Conservation (phyloP, 108 stramenopile genomes). For the Chaetoceros tenuissimus region DNA sequence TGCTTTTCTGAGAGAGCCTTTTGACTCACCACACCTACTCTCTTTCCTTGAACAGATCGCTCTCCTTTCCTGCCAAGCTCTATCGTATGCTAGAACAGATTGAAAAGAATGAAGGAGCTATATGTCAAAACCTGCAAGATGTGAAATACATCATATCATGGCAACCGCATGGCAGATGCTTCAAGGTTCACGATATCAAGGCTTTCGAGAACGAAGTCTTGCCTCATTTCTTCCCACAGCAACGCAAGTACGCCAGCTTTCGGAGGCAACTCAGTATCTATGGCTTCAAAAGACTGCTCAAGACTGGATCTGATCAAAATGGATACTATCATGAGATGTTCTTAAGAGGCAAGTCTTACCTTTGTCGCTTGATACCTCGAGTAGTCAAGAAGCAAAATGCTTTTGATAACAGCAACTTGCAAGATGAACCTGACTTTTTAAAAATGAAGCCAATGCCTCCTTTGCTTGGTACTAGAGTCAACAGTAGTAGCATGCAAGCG, state of each 20-base stretch:
- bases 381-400: no score
- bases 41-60: no score
- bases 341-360: no score
- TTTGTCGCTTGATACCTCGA: no score
- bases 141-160: constrained; percentile 11
- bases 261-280: constrained; percentile 52
- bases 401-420: no score
- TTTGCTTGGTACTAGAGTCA: no score
- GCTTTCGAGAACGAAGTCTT: constrained; percentile 35
- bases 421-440: no score
- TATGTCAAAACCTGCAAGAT: background rate
- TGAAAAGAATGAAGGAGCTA: constrained; percentile 1
- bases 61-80: no score
- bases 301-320: constrained; percentile 26
- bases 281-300: constrained; percentile 32
- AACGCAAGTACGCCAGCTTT: constrained; percentile 31
- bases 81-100: background rate
- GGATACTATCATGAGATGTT: constrained; percentile 30
- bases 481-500: no score
- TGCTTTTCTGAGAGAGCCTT: no score
- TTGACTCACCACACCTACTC: no score
- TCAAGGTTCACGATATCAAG: constrained; percentile 18
- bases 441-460: no score
- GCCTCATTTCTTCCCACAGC: constrained; percentile 23
- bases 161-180: constrained; percentile 11